phyloP scores from a whole-genome alignment of 1,139 yeast species.

The Sugiyamaella castrensis region DNA sequence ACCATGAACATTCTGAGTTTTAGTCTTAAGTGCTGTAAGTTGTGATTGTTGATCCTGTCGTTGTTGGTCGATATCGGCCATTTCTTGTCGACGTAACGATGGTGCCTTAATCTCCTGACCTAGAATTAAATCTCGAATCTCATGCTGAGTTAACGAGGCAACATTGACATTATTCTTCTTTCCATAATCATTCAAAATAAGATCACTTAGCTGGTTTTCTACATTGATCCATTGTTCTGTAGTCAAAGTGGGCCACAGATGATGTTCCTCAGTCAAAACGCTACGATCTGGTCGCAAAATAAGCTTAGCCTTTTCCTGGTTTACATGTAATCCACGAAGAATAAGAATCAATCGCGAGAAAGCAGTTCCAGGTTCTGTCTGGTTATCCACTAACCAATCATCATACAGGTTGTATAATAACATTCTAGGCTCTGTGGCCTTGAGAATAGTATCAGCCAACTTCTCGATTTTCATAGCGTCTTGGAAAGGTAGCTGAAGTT shows the following conservation, averaged over 20 bases:
- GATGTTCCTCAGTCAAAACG: slow-evolving; percentile 68
- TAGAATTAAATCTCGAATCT: slow-evolving; percentile 86
- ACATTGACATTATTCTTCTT: slow-evolving; percentile 82
- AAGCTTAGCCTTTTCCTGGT: slow-evolving; percentile 71
- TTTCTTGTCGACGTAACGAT: slow-evolving; percentile 73
- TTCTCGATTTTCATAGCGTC: slow-evolving; percentile 83
- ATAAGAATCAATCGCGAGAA: slow-evolving; percentile 82
- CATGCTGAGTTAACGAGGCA: slow-evolving; percentile 85
- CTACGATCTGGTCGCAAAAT: slow-evolving; percentile 75
- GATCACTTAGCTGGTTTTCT: slow-evolving; percentile 82
- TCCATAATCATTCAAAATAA: slow-evolving; percentile 82
- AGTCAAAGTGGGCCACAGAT: slow-evolving; percentile 87
- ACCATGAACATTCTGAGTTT: slow-evolving; percentile 89
- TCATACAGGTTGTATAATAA: slow-evolving; percentile 86
- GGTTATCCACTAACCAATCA: slow-evolving; percentile 67
- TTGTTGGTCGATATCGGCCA: slow-evolving; percentile 71
- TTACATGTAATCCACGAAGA: slow-evolving; percentile 74
- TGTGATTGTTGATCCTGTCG: slow-evolving; percentile 43
- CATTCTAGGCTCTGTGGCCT: slow-evolving; percentile 93
- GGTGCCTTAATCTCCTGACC: slow-evolving; percentile 96
- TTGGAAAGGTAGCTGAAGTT: slow-evolving; percentile 83
- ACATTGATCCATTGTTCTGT: slow-evolving; percentile 92
- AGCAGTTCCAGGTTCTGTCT: slow-evolving; percentile 82
- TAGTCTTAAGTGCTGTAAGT: slow-evolving; percentile 76
- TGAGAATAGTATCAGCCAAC: slow-evolving; percentile 71